Evolutionary conservation across 2,329 filamentous ascomycete species (phyloP).

Genomic region (Fusarium sp.): DNA sequence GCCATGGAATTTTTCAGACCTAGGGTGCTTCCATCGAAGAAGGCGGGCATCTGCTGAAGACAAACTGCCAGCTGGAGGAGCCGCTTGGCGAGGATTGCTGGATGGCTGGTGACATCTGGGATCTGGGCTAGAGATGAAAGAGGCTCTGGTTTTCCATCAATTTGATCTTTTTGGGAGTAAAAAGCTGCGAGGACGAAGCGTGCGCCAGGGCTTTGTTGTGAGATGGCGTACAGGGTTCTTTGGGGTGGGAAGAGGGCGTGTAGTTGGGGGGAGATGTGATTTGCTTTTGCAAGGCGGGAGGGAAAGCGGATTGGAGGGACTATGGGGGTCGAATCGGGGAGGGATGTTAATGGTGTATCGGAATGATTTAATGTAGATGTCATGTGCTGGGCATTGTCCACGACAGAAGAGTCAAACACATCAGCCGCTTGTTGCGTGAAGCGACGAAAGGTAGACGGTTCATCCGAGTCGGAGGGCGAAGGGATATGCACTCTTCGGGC

Average conservation of each 20-base stretch:
- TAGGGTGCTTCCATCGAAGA: constrained; percentile 45
- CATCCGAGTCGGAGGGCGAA: constrained; percentile 31
- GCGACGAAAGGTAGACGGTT: background rate
- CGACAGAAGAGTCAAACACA: constrained; percentile 35
- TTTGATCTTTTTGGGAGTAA: constrained; percentile 45
- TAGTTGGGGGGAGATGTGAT: constrained; percentile 26
- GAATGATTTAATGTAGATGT: constrained; percentile 16
- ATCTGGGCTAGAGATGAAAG: constrained; percentile 42
- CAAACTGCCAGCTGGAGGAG: constrained; percentile 60
- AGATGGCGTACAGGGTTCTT: constrained; percentile 37
- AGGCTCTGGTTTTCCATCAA: constrained; percentile 49
- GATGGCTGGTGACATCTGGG: constrained; percentile 59
- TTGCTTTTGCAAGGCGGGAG: constrained; percentile 23
- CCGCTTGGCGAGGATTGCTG: constrained; percentile 59
- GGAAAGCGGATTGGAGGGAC: constrained; percentile 3
- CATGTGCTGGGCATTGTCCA: constrained; percentile 36
- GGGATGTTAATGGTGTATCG: constrained; percentile 6
- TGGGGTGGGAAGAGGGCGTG: constrained; percentile 41
- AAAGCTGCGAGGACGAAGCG: constrained; percentile 44
- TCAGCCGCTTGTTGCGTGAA: constrained; percentile 44
- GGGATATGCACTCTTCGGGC: constrained; percentile 21
- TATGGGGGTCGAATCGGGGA: background rate
- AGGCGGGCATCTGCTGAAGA: constrained; percentile 59
- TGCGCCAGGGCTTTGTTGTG: constrained; percentile 40
- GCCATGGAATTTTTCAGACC: constrained; percentile 22